These are phyloP conservation scores for Combretum micranthum DNA, from an alignment of 345 rosid genomes.

Conservation along the genomic window DNA sequence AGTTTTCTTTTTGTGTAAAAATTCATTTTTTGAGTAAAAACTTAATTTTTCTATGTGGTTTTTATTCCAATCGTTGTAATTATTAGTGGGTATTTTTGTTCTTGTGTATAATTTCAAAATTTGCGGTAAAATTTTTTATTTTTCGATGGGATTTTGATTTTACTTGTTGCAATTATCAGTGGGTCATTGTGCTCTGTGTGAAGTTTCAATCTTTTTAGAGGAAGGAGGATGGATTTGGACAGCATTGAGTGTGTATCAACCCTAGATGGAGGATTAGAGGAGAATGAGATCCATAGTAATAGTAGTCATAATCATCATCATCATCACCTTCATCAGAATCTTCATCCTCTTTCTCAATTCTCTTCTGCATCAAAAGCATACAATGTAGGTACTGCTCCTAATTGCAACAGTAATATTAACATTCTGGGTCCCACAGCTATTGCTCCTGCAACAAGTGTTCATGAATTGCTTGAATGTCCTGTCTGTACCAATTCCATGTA, in stretches of 20 bases:
- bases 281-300: slow-evolving; percentile 64
- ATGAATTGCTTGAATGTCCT: slow-evolving; percentile 95
- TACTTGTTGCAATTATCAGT: neutral
- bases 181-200: neutral
- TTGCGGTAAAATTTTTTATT: neutral
- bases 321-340: slow-evolving; percentile 8
- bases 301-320: slow-evolving; percentile 13
- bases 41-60: too few species aligned
- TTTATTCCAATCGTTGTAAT: too few species aligned
- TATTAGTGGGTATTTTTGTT: too few species aligned
- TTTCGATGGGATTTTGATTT: neutral
- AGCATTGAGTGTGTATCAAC: slow-evolving; percentile 75
- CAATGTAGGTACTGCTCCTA: slow-evolving; percentile 6
- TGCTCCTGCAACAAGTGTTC: slow-evolving; percentile 84
- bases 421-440: slow-evolving; percentile 49
- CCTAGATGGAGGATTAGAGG: slow-evolving; percentile 41
- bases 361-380: slow-evolving; percentile 61
- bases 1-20: too few species aligned
- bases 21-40: too few species aligned
- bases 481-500: slow-evolving; percentile 98
- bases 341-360: slow-evolving; percentile 32
- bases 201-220: slow-evolving; percentile 1
- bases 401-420: slow-evolving; percentile 17
- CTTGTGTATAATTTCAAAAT: too few species aligned
- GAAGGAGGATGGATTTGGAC: slow-evolving; percentile 55